These are phyloP conservation scores for Penicillium hordei DNA, from an alignment of 2,329 filamentous ascomycete species.

Conservation along the genomic window DNA sequence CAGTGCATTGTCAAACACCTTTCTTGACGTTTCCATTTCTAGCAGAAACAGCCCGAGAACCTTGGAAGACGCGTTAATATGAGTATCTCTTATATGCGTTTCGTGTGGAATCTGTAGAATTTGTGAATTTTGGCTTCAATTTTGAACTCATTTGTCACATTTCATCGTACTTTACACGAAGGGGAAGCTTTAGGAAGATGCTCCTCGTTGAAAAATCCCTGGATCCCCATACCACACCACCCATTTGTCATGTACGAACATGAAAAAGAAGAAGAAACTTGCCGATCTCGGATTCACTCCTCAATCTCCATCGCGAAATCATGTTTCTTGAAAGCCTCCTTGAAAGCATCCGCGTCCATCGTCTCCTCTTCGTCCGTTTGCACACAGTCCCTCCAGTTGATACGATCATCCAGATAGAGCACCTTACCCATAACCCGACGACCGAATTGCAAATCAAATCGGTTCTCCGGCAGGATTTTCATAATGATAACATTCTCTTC, in stretches of 20 bases:
- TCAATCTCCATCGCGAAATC: conserved; percentile 67
- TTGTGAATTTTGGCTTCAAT: background rate
- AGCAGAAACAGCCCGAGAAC: too few species aligned
- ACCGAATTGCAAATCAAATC: conserved; percentile 90
- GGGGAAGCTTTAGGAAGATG: background rate
- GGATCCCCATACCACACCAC: background rate
- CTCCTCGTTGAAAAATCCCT: background rate
- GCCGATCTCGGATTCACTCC: background rate
- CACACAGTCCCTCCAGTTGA: conserved; percentile 79
- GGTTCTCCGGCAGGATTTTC: conserved; percentile 66
- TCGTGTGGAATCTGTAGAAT: background rate
- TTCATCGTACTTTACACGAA: conserved; percentile 4
- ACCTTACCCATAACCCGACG: conserved; percentile 85
- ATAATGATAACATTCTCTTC: conserved; percentile 72
- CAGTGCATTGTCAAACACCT: background rate
- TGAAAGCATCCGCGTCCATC: conserved; percentile 74
- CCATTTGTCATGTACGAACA: background rate
- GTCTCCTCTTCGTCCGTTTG: conserved; percentile 78
- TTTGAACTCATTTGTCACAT: conserved; percentile 8
- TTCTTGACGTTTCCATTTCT: background rate
- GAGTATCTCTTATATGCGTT: background rate
- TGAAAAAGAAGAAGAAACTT: background rate
- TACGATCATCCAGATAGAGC: conserved; percentile 72
- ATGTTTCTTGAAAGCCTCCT: conserved; percentile 77
- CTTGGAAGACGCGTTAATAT: background rate